phyloP scores from a whole-genome alignment of 108 stramenopile genomes.

The Fistulifera pelliculosa region DNA sequence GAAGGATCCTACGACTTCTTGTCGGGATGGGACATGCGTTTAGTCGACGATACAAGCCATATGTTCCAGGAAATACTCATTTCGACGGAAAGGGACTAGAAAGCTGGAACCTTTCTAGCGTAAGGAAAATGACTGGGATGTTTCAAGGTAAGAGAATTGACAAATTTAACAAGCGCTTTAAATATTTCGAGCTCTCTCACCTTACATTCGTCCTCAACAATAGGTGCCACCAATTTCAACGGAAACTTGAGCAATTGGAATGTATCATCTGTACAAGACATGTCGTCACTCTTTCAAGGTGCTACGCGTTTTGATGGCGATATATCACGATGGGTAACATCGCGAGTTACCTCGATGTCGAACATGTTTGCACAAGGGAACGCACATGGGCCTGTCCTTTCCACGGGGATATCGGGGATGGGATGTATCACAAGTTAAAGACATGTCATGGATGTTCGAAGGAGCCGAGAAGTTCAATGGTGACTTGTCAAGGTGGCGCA shows the following conservation, averaged over 20 bases:
- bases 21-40: constrained; percentile 5
- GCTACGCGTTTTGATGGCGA: constrained; percentile 13
- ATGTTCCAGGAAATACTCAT: constrained; percentile 11
- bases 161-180: no score
- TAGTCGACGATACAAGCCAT: not conserved
- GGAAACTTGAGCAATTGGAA: constrained; percentile 28
- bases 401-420: constrained; percentile 17
- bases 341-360: no score
- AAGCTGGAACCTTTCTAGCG: constrained; percentile 11
- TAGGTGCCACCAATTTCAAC: constrained; percentile 24
- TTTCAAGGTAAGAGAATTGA: constrained; percentile 4
- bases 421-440: constrained; percentile 23
- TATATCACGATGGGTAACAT: constrained; percentile 4
- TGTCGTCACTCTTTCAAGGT: constrained; percentile 18
- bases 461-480: constrained; percentile 26
- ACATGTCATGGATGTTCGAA: constrained; percentile 17
- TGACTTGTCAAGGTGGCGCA: constrained; percentile 24
- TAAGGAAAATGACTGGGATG: constrained; percentile 10
- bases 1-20: not conserved
- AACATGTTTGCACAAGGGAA: no score
- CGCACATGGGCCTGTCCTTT: constrained; percentile 2
- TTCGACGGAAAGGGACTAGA: constrained; percentile 8
- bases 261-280: not conserved
- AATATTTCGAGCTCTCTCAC: no score
- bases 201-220: not conserved